Evolutionary conservation across 163 green algal genomes (phyloP), one percentile per base, ranked within the genome.

Genomic region (Dunaliella salina): DNA sequence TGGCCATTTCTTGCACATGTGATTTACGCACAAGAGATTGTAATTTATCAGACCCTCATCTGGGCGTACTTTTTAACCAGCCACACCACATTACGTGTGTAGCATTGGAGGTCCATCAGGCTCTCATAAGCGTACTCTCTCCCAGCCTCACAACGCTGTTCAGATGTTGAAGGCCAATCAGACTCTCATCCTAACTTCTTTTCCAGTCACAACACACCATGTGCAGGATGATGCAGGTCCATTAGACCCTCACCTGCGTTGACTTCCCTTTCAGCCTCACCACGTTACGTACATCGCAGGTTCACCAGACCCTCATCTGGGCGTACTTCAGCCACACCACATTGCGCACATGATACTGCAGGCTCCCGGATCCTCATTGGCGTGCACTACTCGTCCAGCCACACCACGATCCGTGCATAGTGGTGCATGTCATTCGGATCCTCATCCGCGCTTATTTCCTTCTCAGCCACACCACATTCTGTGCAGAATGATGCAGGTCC

Each of bases 161-260:
- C n/a, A n/a, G n/a, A n/a, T n/a, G 12, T 95, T 98, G 84, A 82
- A 82, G 25, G 96, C 98, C 45, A 89, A 97, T 33, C 89, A 94
- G 79, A 99, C 96, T 5, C 95, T 99, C 78, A 98, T 98, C 35
- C 94, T 22, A 98, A 98, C 92, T 98, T 96, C 87, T 96, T 90
- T 25, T 96, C 96, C 18, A 69, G 80, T 3, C 83, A 93, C 84
- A 95, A 90, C 80, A 98, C 94, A n/a, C n/a, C n/a, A n/a, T n/a
- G n/a, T n/a, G n/a, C n/a, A n/a, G n/a, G n/a, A n/a, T n/a, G 12
- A 94, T 98, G 84, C 83, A 82, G 25, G 96, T 98, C 45, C 89
- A 97, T 33, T 88, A 94, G 79, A 99, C 96, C 12, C 95, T 99
- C 78, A 98, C 98, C 35, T 88, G 96, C 13, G 92, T 93, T 22